Evolutionary conservation across 805 yeast species (phyloP).

Genomic region (Starmerella bacillaris): DNA sequence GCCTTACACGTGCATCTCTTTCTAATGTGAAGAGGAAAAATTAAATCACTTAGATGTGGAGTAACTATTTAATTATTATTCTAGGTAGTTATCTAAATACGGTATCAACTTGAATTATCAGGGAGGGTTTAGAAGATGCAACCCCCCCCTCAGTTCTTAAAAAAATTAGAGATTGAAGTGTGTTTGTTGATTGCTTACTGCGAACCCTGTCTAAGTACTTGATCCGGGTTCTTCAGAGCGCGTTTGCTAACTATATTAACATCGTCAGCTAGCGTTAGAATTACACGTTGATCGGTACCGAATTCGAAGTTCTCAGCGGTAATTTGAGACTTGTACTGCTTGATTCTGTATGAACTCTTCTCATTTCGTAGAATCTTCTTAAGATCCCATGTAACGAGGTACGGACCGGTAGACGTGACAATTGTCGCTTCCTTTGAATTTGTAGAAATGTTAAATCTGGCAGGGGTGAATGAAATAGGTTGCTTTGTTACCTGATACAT

Average conservation of each 20-base stretch:
- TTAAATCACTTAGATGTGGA: too few relatives aligned
- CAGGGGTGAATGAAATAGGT: conserved; percentile 46
- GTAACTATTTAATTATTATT: too few relatives aligned
- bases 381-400: conserved; percentile 64
- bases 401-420: conserved; percentile 66
- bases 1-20: too few relatives aligned
- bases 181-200: too few relatives aligned
- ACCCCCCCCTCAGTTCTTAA: too few relatives aligned
- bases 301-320: conserved; percentile 65
- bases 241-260: conserved; percentile 50
- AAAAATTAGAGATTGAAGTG: too few relatives aligned
- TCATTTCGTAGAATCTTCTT: conserved; percentile 38
- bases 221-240: conserved; percentile 40
- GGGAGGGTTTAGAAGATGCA: too few relatives aligned
- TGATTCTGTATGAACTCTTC: conserved; percentile 42
- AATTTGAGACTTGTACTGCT: conserved; percentile 40
- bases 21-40: too few relatives aligned
- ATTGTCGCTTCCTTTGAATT: conserved; percentile 49
- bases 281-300: conserved; percentile 51
- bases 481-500: conserved; percentile 35
- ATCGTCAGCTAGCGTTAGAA: conserved; percentile 58
- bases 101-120: too few relatives aligned
- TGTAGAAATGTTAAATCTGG: conserved; percentile 60
- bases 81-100: too few relatives aligned
- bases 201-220: too few relatives aligned